Base-by-base conservation (phyloP, 306 rosid genomes). In the Senna tora region DNA sequence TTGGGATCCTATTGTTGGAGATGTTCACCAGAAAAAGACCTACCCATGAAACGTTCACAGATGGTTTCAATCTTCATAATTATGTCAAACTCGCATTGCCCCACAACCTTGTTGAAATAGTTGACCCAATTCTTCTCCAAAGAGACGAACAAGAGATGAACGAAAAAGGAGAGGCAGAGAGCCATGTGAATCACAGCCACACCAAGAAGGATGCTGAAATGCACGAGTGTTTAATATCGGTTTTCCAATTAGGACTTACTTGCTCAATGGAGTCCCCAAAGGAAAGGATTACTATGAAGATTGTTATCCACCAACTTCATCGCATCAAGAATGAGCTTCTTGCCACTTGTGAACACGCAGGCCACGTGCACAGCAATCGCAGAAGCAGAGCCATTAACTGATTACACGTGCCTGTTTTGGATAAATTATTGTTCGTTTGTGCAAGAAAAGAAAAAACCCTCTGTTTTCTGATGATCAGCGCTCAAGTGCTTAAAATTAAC, bases 21-120 rank as follows among this genome's bases (percentile, higher is more conserved):
- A 57, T 80, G 38, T 71, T 57, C 51, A 33, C 84, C 0, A 77
- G 71, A 49, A 49, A 41, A 65, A 80, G 65, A 60, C 83, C 83
- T 2, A 73, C 54, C 0, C 59, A 79, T 4, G 71, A 73, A 41
- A 55, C 59, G 43, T 73, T 67, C 19, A 17, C 20, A 59, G 71
- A 59, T 2, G 43, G 53, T 33, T 56, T 32, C 9, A 71, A 57
- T 53, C 66, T 65, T 57, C 71, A 51, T 7, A 41, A 19, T 28
- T 71, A 41, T 17, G 77, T 57, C 4, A 66, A 66, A 63, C 16
- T 2, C 16, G 62, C 55, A 25, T 41, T 81, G 14, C 67, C 42
- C 10, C 66, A 72, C 15, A 75, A 62, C 19, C 43, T 76, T 1
- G n/a, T 38, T 61, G 15, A 76, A 1, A 50, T 76, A 49, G 39